These are phyloP conservation scores for Handroanthus guayacan DNA, from an alignment of 257 asterid genomes.

Conservation along the genomic window DNA sequence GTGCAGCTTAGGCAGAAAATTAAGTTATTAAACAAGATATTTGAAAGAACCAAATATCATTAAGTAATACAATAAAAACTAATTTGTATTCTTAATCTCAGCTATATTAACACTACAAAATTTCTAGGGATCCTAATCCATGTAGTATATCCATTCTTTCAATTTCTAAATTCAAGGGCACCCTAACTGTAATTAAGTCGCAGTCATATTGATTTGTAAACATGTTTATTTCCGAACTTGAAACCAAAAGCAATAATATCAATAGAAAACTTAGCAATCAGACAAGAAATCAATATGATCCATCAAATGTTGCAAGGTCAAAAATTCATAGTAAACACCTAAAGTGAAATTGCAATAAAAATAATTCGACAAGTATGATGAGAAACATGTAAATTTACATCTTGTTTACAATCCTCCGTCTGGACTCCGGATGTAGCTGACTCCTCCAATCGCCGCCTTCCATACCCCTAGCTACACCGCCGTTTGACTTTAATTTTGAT, in stretches of 20 bases:
- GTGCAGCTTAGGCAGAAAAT: background rate
- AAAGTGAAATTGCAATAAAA: background rate
- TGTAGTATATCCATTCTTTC: too few relatives aligned
- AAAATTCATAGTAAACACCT: slow-evolving; percentile 11
- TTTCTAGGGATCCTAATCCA: too few relatives aligned
- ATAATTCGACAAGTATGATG: background rate
- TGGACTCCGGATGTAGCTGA: slow-evolving; percentile 68
- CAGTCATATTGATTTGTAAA: too few relatives aligned
- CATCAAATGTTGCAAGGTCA: slow-evolving; percentile 18
- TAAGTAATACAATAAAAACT: background rate
- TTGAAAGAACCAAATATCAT: background rate
- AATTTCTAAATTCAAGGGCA: too few relatives aligned
- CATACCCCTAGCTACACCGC: slow-evolving; percentile 44
- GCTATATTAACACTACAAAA: background rate
- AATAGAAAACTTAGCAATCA: background rate
- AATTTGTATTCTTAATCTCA: background rate
- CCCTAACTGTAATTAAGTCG: too few relatives aligned
- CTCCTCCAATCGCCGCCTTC: slow-evolving; percentile 79
- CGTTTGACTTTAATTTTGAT: too few relatives aligned
- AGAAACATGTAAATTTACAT: slow-evolving; percentile 44
- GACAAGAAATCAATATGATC: slow-evolving; percentile 17
- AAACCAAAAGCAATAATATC: background rate
- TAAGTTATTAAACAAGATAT: background rate
- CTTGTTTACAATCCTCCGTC: slow-evolving; percentile 78
- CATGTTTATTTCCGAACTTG: background rate